Evolutionary conservation across 2,329 filamentous ascomycete species (phyloP).

Genomic region (Mycogone perniciosa): DNA sequence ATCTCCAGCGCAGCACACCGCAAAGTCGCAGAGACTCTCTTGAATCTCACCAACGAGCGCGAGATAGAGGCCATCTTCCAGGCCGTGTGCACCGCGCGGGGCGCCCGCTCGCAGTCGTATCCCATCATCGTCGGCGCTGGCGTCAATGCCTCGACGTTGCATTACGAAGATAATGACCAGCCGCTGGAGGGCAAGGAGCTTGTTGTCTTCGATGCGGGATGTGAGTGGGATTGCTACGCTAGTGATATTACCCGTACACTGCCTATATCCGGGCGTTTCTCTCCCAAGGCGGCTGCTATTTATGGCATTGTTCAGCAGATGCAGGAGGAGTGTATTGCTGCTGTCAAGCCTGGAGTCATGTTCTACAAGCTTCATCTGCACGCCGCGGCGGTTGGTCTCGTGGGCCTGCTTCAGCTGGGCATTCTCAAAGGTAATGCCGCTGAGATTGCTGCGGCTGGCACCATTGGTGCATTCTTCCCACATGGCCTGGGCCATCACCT

Average conservation of each 20-base stretch:
- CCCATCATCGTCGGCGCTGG: constrained; percentile 83
- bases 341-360: constrained; percentile 60
- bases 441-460: constrained; percentile 47
- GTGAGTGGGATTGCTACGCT: constrained; percentile 79
- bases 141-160: constrained; percentile 73
- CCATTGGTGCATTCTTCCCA: constrained; percentile 57
- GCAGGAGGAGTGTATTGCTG: constrained; percentile 67
- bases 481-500: constrained; percentile 61
- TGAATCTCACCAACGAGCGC: constrained; percentile 64
- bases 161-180: constrained; percentile 78
- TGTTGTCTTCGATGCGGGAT: constrained; percentile 80
- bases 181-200: constrained; percentile 63
- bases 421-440: constrained; percentile 60
- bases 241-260: constrained; percentile 87
- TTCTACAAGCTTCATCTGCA: constrained; percentile 68
- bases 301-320: constrained; percentile 75
- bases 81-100: constrained; percentile 62
- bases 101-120: constrained; percentile 76
- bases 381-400: constrained; percentile 66
- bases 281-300: constrained; percentile 61
- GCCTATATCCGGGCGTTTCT: constrained; percentile 65
- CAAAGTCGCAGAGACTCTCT: constrained; percentile 60
- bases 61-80: constrained; percentile 77
- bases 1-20: constrained; percentile 74
- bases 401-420: constrained; percentile 64